Conservation (phyloP, 768 basidiomycete species). For the Boletus sp. region DNA sequence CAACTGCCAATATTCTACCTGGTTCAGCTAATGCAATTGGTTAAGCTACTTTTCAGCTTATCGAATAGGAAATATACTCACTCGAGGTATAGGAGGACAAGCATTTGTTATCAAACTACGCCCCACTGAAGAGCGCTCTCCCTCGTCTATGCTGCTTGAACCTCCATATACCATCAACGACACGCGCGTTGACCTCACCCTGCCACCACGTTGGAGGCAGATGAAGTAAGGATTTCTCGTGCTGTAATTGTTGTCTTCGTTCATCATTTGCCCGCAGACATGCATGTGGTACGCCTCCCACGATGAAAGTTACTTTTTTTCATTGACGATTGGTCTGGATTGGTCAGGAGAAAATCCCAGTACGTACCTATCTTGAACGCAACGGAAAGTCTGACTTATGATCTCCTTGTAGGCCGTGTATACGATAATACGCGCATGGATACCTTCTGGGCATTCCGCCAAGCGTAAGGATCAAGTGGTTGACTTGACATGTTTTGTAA, state of each 20-base stretch:
- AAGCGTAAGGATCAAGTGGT: constrained; percentile 35
- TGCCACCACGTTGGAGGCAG: constrained; percentile 68
- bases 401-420: constrained; percentile 14
- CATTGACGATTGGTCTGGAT: not conserved
- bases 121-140: constrained; percentile 68
- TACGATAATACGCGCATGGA: constrained; percentile 45
- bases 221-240: constrained; percentile 55
- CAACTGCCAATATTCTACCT: constrained; percentile 77
- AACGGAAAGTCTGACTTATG: not conserved
- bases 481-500: constrained; percentile 1
- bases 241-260: not conserved
- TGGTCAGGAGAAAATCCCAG: constrained; percentile 47
- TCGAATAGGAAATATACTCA: constrained; percentile 6
- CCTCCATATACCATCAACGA: constrained; percentile 65
- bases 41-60: constrained; percentile 29
- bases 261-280: constrained; percentile 38
- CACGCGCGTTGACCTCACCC: constrained; percentile 35
- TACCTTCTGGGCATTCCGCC: constrained; percentile 49
- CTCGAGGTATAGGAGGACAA: constrained; percentile 62
- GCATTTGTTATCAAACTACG: constrained; percentile 86
- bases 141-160: constrained; percentile 81
- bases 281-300: constrained; percentile 47
- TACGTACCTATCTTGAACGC: constrained; percentile 10
- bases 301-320: not conserved
- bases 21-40: constrained; percentile 77